phyloP scores from a whole-genome alignment of 345 rosid species.

The Citrus trifoliata region DNA sequence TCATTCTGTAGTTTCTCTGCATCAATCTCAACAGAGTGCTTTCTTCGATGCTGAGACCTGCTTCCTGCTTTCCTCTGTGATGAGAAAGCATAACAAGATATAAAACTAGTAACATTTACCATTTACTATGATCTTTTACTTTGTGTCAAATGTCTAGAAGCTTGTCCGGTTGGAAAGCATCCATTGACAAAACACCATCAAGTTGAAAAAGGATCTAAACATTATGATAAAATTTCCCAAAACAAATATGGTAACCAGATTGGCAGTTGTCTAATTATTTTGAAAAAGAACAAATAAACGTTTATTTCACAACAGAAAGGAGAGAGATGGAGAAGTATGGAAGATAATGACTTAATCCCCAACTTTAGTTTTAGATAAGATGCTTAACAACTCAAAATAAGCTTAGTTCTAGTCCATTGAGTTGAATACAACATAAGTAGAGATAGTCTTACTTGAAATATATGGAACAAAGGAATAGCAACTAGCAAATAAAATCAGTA shows the following conservation, averaged over 20 bases:
- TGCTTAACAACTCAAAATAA: background rate
- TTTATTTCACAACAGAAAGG: background rate
- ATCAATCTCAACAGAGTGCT: conserved; percentile 59
- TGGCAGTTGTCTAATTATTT: background rate
- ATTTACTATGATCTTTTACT: background rate
- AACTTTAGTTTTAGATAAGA: background rate
- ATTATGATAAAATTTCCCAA: background rate
- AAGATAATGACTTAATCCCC: background rate
- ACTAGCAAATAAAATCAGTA: background rate
- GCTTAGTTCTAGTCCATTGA: background rate
- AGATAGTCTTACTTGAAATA: background rate
- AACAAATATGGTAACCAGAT: background rate
- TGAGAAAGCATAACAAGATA: conserved; percentile 16
- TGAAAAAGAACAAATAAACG: background rate
- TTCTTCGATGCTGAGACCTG: conserved; percentile 60
- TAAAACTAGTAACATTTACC: background rate
- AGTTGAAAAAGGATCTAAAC: background rate
- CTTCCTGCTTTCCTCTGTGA: conserved; percentile 45
- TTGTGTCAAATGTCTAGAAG: background rate
- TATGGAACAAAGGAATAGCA: background rate
- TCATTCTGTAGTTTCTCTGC: conserved; percentile 49
- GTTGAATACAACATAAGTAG: background rate
- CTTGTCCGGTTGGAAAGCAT: background rate
- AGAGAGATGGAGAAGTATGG: background rate
- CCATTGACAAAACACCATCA: background rate